Base-by-base conservation (phyloP, 257 asterid species). In the Nicotiana knightiana region DNA sequence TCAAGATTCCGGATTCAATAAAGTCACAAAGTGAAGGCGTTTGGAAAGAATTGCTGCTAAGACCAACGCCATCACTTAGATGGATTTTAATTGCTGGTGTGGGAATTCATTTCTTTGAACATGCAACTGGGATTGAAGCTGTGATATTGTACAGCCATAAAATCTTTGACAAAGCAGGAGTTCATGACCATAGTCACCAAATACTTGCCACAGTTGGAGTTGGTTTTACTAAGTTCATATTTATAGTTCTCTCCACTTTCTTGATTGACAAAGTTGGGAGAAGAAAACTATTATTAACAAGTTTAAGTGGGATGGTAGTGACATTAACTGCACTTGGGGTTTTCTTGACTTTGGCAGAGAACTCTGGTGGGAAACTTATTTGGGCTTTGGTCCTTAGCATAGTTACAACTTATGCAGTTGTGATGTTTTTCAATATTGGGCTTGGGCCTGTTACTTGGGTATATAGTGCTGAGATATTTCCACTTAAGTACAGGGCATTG, bases 381-480 rank as follows among this genome's bases (percentile, higher is more conserved):
- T 88, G 92, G 92, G 91, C 93, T 1, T 68, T 93, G 39, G 95
- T 89, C 3, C 35, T 91, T 1, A 90, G 97, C 53, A 76, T 92
- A 21, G 77, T 91, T 16, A 87, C 89, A 21, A 89, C 89, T 2
- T 92, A 93, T 55, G 8, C 54, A 11, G 88, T 76, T n/a, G 86
- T 91, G 8, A 85, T 84, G 91, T 93, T 89, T 71, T 93, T 91
- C 80, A 93, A 93, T 77, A 82, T 93, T 0, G 97, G 97, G 33
- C 91, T 93, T 3, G 93, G 90, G 4, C 97, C 97, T 0, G 92
- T 93, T n/a, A 92, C 97, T 11, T 93, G 97, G 97, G 97, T 93
- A 2, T 93, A 93, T 68, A 90, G 92, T 37, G 86, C 97, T 1
- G 97, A 93, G 89, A 90, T 93, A 1, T 93, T 92, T 7, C 97